phyloP scores from a whole-genome alignment of 2,329 filamentous ascomycete species.

The Thielaviopsis cerberus region DNA sequence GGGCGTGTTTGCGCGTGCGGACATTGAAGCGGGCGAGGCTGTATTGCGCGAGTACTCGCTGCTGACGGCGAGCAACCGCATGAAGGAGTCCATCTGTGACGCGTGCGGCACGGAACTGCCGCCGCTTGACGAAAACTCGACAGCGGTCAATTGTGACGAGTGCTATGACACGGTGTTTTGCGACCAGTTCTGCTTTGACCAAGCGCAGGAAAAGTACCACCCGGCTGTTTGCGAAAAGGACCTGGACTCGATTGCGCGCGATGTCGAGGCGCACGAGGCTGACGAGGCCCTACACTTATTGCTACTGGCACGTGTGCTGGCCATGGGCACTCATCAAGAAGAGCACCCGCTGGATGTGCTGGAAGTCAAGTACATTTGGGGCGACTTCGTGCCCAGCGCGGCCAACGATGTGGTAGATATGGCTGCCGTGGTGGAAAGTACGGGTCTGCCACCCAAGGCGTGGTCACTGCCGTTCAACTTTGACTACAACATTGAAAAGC shows the following conservation, averaged over 20 bases:
- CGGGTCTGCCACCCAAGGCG: constrained; percentile 29
- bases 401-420: constrained; percentile 20
- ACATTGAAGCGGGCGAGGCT: constrained; percentile 57
- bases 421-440: constrained; percentile 1
- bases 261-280: constrained; percentile 39
- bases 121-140: constrained; percentile 6
- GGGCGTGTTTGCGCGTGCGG: constrained; percentile 71
- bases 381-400: constrained; percentile 39
- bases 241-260: constrained; percentile 45
- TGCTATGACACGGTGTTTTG: constrained; percentile 52
- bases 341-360: constrained; percentile 43
- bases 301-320: constrained; percentile 41
- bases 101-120: constrained; percentile 58
- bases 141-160: constrained; percentile 34
- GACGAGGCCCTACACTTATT: constrained; percentile 44
- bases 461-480: constrained; percentile 66
- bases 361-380: constrained; percentile 51
- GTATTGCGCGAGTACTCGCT: constrained; percentile 71
- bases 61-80: constrained; percentile 71
- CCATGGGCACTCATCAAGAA: constrained; percentile 43
- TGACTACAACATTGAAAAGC: constrained; percentile 52
- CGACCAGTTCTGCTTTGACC: constrained; percentile 36
- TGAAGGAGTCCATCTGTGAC: constrained; percentile 76
- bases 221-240: constrained; percentile 48
- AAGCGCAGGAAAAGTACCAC: constrained; percentile 42